phyloP scores from a whole-genome alignment of 75 land plant species.

The Pinus albicaulis region DNA sequence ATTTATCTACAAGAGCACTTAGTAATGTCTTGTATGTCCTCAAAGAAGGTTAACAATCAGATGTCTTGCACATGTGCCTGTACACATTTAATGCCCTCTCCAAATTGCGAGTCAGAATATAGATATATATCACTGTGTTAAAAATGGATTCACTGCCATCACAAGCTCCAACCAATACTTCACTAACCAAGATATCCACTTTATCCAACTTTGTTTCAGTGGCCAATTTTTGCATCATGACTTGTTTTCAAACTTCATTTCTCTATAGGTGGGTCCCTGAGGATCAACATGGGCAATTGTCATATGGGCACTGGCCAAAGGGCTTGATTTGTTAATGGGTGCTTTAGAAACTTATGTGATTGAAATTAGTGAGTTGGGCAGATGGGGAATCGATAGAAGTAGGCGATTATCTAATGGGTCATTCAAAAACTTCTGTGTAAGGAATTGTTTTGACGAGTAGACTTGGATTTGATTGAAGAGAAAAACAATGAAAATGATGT shows the following conservation, averaged over 20 bases:
- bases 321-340: too few species aligned
- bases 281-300: too few species aligned
- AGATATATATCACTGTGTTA: constrained; percentile 45
- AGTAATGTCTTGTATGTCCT: constrained; percentile 53
- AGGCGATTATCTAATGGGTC: too few species aligned
- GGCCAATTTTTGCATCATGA: constrained; percentile 43
- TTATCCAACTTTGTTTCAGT: constrained; percentile 27
- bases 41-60: constrained; percentile 35
- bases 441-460: too few species aligned
- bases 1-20: constrained; percentile 33
- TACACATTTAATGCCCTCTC: constrained; percentile 38
- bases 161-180: constrained; percentile 29
- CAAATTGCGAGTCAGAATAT: constrained; percentile 34
- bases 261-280: too few species aligned
- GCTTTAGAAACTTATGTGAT: too few species aligned
- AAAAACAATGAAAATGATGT: too few species aligned
- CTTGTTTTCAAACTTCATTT: constrained; percentile 37
- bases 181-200: constrained; percentile 42
- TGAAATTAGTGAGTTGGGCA: too few species aligned
- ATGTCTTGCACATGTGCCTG: constrained; percentile 44
- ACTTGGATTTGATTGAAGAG: too few species aligned
- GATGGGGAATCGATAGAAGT: too few species aligned
- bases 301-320: too few species aligned
- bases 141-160: constrained; percentile 36
- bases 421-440: too few species aligned